Evolutionary conservation across 148 eudicot species (phyloP).

Genomic region (Linanthus parryae): DNA sequence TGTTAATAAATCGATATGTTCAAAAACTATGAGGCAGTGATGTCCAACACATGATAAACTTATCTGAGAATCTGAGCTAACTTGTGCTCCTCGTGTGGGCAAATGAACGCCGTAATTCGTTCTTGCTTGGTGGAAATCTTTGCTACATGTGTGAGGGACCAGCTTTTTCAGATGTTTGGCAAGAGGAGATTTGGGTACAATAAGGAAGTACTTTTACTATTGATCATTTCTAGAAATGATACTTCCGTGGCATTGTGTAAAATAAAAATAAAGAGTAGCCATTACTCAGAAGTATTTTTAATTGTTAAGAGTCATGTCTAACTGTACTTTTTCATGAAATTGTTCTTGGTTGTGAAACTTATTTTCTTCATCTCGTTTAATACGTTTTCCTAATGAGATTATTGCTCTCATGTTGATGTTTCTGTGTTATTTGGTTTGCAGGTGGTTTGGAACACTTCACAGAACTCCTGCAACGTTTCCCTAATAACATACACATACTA

Average conservation of each 20-base stretch:
- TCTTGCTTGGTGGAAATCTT: neutral
- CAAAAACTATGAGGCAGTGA: too few species aligned
- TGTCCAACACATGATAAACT: too few species aligned
- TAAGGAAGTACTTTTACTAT: neutral
- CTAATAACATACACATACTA: constrained; percentile 72
- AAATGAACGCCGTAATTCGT: neutral
- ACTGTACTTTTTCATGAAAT: neutral
- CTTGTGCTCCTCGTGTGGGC: too few species aligned
- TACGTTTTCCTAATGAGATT: too few species aligned
- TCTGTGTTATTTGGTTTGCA: constrained; percentile 22
- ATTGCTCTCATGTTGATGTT: neutral
- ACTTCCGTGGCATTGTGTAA: too few species aligned
- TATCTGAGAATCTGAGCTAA: too few species aligned
- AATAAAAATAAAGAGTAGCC: too few species aligned
- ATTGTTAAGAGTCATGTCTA: too few species aligned
- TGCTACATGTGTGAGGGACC: neutral
- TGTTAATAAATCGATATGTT: too few species aligned
- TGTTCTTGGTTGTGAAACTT: constrained; percentile 3
- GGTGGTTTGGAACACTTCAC: constrained; percentile 83
- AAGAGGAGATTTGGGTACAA: neutral
- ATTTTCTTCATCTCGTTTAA: neutral
- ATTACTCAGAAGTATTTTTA: too few species aligned
- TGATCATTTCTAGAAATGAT: neutral
- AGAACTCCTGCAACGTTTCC: constrained; percentile 85
- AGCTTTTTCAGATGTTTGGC: too few species aligned